Evolutionary conservation across 305 asterid genomes (phyloP), one percentile per base, ranked within the genome.

Genomic region (Ruellia speciosa): DNA sequence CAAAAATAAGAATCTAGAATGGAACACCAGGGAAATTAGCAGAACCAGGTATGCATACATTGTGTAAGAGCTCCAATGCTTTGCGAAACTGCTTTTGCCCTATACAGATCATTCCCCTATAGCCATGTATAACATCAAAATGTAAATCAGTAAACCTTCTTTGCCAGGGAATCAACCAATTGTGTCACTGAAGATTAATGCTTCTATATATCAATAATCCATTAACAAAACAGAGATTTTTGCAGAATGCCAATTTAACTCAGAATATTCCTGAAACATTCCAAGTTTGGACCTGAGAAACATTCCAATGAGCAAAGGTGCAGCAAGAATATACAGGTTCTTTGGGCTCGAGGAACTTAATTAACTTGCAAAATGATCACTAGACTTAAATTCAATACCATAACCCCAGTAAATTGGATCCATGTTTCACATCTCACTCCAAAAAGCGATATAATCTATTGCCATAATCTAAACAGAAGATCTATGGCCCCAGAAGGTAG

Each of bases 51-150:
- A 52, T 18, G 52, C 84, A 57, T 78, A 88, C 98, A 78, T 84
- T 92, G 75, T 84, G 96, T 9, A 92, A 75, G 63, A 85, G 86
- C 85, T 92, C 96, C 75, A 82, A 65, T 9, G 98, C 98, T 81
- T 78, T 85, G 65, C 67, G 82, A 65, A 74, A 92, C 70, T 74
- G 75, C 81, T 92, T 92, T 70, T 76, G 88, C 68, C 96, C 98
- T 16, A 88, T 84, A 84, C 94, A 92, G 70, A 90, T 76, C 94
- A 88, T 85, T 31, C 95, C 96, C 81, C 98, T 88, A 51, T 49
- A 64, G 51, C 49, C n/a, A 66, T 62, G 43, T 18, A 64, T 73
- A 72, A 59, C 16, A 70, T 65, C 54, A 61, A 49, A 48, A 48
- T 58, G 60, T 46, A 68, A 18, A 54, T 76, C 58, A 77, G 66